Evolutionary conservation across 495 filamentous ascomycete species (phyloP).

Genomic region (Aspergillus sclerotiicarbonarius): DNA sequence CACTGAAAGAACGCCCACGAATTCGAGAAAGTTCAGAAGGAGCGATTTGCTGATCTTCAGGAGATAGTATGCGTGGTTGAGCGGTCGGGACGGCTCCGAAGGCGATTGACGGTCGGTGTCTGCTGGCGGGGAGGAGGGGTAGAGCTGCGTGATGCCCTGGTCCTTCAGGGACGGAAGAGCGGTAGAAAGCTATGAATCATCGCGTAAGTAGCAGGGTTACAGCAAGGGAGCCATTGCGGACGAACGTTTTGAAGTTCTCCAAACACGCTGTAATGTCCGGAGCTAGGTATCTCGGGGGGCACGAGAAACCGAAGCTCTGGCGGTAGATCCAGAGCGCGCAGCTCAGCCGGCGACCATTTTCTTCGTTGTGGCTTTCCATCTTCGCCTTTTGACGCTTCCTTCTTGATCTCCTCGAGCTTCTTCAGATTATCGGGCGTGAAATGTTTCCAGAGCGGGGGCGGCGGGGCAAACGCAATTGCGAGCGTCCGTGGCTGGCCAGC

Average conservation of each 20-base stretch:
- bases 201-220: neutral
- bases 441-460: conserved; percentile 85
- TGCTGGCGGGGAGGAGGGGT: conserved; percentile 50
- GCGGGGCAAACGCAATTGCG: conserved; percentile 72
- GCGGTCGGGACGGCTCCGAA: conserved; percentile 35
- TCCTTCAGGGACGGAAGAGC: conserved; percentile 65
- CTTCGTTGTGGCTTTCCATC: conserved; percentile 34
- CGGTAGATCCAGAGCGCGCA: conserved; percentile 62
- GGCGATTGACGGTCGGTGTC: conserved; percentile 37
- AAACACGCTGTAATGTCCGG: conserved; percentile 74
- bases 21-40: conserved; percentile 80
- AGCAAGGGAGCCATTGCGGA: neutral
- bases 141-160: conserved; percentile 68
- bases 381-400: conserved; percentile 40
- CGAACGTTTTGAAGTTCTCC: conserved; percentile 62
- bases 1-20: conserved; percentile 65
- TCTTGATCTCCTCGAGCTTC: conserved; percentile 57
- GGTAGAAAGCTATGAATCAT: conserved; percentile 48
- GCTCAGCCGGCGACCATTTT: conserved; percentile 39
- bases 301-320: conserved; percentile 74
- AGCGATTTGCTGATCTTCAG: conserved; percentile 76
- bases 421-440: conserved; percentile 79
- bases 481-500: conserved; percentile 45
- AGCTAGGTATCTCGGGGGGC: conserved; percentile 70
- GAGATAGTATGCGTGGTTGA: conserved; percentile 73